A percentile compares a stretch with the other conserved stretches of the same genome.
Conservation (phyloP, 495 filamentous ascomycete genomes). For the Penicillium odoratum region DNA sequence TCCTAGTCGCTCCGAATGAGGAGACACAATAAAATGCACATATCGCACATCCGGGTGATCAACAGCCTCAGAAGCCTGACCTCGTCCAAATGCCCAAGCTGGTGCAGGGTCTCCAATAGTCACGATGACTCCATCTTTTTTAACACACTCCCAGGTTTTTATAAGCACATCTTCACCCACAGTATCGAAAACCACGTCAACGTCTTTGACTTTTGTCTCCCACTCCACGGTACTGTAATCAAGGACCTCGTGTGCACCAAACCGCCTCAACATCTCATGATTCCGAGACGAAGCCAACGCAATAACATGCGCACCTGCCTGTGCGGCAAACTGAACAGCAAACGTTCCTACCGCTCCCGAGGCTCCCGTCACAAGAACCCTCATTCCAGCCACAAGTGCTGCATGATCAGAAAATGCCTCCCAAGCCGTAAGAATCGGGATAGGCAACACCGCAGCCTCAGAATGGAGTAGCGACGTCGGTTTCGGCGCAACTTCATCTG, state of each 20-base stretch:
- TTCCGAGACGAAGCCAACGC: conserved; percentile 8
- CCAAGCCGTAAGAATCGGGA: conserved; percentile 11
- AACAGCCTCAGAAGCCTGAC: conserved; percentile 1
- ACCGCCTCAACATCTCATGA: conserved; percentile 2
- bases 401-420: conserved; percentile 10
- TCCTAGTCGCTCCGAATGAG: not conserved
- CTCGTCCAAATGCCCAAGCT: conserved; percentile 7
- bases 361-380: conserved; percentile 7
- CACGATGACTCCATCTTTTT: conserved; percentile 13
- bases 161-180: conserved; percentile 19
- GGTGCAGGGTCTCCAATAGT: conserved; percentile 13
- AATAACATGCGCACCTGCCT: conserved; percentile 1
- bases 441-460: conserved; percentile 10
- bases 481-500: conserved; percentile 6
- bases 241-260: conserved; percentile 5
- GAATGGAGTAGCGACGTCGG: conserved; percentile 8
- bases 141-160: conserved; percentile 18
- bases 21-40: conserved; percentile 11
- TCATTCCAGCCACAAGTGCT: conserved; percentile 2
- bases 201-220: not conserved
- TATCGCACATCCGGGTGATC: conserved; percentile 9
- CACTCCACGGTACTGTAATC: conserved; percentile 1
- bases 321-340: conserved; percentile 11
- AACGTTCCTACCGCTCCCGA: conserved; percentile 10
- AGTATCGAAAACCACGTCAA: conserved; percentile 24